Percentiles rank a stretch among this genome's conserved stretches.
Evolutionary conservation across 306 rosid genomes (phyloP).

Genomic region (Acacia melanoxylon): DNA sequence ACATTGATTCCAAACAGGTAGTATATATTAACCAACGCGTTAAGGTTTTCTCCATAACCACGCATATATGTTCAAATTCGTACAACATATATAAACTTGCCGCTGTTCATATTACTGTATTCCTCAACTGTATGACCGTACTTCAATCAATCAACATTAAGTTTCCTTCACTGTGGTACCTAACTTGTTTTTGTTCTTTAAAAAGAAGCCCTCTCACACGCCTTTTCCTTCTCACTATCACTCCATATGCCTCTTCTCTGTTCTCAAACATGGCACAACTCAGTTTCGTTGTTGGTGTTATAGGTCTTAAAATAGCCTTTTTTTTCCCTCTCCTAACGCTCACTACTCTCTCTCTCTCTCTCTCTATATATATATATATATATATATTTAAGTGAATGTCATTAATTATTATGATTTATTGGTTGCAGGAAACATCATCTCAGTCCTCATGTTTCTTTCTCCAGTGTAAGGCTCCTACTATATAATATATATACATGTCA

Average conservation of each 20-base stretch:
- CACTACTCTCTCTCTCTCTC: no score
- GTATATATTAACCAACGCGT: no score
- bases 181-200: no score
- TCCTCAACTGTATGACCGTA: neutral
- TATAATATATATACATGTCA: neutral
- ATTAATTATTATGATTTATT: neutral
- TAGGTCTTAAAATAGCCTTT: constrained; percentile 38
- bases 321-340: no score
- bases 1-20: no score
- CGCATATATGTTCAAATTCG: no score
- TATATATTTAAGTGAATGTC: neutral
- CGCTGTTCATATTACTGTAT: no score
- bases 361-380: no score
- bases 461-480: constrained; percentile 48
- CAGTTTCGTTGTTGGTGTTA: constrained; percentile 53
- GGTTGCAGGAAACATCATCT: constrained; percentile 64
- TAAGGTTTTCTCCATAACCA: neutral
- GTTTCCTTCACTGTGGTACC: no score
- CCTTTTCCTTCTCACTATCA: neutral
- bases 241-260: neutral
- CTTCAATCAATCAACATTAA: no score
- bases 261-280: constrained; percentile 44
- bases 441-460: constrained; percentile 72
- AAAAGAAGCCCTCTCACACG: neutral
- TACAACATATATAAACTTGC: neutral